Evolutionary conservation across 2,329 filamentous ascomycete species (phyloP), one percentile per base, ranked within the genome.

Genomic region (Beauveria brongniartii): DNA sequence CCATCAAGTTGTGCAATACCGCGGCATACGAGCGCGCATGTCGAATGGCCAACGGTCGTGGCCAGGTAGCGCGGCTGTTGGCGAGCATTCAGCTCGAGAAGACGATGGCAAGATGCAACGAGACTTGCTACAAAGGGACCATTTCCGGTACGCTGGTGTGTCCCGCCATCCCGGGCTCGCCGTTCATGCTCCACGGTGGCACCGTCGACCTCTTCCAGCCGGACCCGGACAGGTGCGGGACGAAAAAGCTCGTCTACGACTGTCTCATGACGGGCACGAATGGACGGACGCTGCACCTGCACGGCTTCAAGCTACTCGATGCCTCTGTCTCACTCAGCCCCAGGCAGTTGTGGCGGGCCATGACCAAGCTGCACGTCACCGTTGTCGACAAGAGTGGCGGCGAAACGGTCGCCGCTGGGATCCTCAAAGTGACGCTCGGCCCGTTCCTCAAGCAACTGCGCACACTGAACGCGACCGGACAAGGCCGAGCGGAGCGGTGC

Each of bases 301-400:
- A 85, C 63, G 85, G 84, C 0, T 84, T 81, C 71, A 88, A 88
- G 70, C 75, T 83, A 2, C 78, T 88, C 47, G 81, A 87, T 69
- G 80, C 84, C 3, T 82, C 81, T 0, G 81, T 84, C 0, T 82
- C 84, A 2, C 74, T 87, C 40, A 78, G 80, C 2, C 78, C 81
- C 1, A 65, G 74, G 46, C 76, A 80, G 63, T 83, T 88, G 62
- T 88, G 84, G 85, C 75, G 75, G 54, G 81, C 84, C 2, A 85
- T 84, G 1, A 85, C 79, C 22, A 87, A 83, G 0, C 75, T 88
- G 0, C 87, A 85, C 63, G 83, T 86, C 51, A 84, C 80, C 1
- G 78, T 88, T 61, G 82, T 81, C 18, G 72, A 79, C 61, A 62
- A 65, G 7, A 47, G 63, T 6, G 10, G n/a, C 24, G 46, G 26